Evolutionary conservation across 768 basidiomycete species (phyloP).

Genomic region (Paxillus involutus): DNA sequence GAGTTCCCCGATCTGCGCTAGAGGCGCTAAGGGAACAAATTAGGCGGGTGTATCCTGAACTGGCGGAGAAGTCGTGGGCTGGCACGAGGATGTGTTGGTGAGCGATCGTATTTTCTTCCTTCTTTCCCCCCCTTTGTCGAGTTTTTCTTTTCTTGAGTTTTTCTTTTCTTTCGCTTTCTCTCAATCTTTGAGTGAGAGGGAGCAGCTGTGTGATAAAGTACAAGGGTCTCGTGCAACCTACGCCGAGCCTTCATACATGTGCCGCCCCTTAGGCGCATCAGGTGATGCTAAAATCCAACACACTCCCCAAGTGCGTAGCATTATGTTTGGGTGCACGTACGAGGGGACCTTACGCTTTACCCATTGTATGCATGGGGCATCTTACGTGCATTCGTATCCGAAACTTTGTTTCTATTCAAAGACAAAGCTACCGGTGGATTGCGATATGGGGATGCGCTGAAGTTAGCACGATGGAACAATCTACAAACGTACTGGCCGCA

Average conservation of each 20-base stretch:
- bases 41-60: slow-evolving; percentile 66
- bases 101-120: slow-evolving; percentile 19
- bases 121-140: background rate
- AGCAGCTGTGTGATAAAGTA: background rate
- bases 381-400: too few species aligned
- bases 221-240: background rate
- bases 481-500: too few species aligned
- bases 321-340: background rate
- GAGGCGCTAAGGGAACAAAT: slow-evolving; percentile 52
- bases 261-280: background rate
- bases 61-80: slow-evolving; percentile 70
- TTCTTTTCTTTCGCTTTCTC: background rate
- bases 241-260: background rate
- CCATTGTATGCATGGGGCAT: background rate
- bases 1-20: slow-evolving; percentile 63
- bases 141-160: background rate
- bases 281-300: background rate
- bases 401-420: too few species aligned
- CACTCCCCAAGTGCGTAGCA: background rate
- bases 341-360: too few species aligned
- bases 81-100: slow-evolving; percentile 88
- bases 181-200: background rate
- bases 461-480: too few species aligned
- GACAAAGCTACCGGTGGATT: too few species aligned
- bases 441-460: too few species aligned